Evolutionary conservation across 192 early-diverging fungal genomes (phyloP).

Genomic region (Backusella psychrophila): DNA sequence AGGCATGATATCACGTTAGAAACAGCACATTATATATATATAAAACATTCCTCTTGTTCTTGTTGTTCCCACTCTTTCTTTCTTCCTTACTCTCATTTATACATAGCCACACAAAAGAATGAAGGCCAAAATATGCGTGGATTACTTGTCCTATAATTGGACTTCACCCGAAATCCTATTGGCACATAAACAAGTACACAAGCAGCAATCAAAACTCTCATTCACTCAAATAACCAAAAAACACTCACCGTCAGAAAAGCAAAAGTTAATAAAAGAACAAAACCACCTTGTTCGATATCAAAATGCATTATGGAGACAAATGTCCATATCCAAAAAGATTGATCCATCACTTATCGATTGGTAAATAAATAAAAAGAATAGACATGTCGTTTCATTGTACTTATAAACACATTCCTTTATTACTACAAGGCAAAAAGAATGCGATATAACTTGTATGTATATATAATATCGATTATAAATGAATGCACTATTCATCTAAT

Average conservation of each 20-base stretch:
- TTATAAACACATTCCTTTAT: too few species aligned
- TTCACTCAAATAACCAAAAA: background rate
- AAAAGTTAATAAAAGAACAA: constrained; percentile 15
- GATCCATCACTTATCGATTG: constrained; percentile 32
- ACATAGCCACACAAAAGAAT: background rate
- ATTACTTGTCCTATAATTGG: constrained; percentile 30
- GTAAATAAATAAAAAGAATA: constrained; percentile 16
- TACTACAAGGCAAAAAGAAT: constrained; percentile 34
- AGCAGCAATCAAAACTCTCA: background rate
- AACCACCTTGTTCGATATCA: constrained; percentile 23
- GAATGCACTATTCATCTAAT: background rate
- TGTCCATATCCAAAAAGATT: constrained; percentile 17
- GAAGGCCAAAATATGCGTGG: constrained; percentile 19
- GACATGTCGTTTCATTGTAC: background rate
- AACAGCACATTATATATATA: background rate
- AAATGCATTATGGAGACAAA: constrained; percentile 40
- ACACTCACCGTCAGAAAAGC: background rate
- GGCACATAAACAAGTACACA: constrained; percentile 13
- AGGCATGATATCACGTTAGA: background rate
- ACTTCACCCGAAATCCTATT: constrained; percentile 5
- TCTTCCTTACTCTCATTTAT: background rate
- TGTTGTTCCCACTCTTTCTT: background rate
- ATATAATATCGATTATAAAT: background rate
- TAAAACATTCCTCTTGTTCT: background rate
- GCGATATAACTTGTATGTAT: constrained; percentile 34